Conservation (phyloP, 1,284 basidiomycete genomes). For the Phellinidium pouzarii region DNA sequence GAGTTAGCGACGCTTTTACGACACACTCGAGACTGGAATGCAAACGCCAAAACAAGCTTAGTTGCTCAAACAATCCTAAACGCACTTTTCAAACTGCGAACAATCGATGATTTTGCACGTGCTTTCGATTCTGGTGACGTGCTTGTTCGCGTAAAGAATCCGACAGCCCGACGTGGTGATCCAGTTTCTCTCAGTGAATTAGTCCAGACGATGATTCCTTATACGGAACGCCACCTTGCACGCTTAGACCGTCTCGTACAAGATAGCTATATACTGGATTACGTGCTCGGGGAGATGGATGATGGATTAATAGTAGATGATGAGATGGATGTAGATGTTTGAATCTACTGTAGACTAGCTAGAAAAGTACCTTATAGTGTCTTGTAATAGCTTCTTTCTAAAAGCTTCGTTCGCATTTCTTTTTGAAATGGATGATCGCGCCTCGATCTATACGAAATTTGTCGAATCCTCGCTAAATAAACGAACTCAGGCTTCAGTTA, state of each 20-base stretch:
- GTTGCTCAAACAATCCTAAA: conserved; percentile 85
- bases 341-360: background rate
- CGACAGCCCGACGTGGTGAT: conserved; percentile 25
- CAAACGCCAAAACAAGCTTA: conserved; percentile 77
- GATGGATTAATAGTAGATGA: conserved; percentile 54
- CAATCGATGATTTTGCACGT: conserved; percentile 66
- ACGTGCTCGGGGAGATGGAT: conserved; percentile 90
- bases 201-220: conserved; percentile 83
- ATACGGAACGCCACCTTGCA: conserved; percentile 87
- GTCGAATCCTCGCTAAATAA: too few relatives aligned
- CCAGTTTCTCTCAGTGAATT: conserved; percentile 61
- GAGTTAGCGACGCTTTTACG: conserved; percentile 80
- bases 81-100: conserved; percentile 71
- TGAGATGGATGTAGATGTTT: conserved; percentile 8
- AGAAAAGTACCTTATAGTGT: conserved; percentile 4
- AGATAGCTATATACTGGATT: conserved; percentile 93
- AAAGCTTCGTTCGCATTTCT: background rate
- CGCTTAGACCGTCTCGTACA: conserved; percentile 84
- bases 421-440: background rate
- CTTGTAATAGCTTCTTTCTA: background rate
- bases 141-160: conserved; percentile 27
- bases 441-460: too few relatives aligned
- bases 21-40: conserved; percentile 92
- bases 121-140: conserved; percentile 46
- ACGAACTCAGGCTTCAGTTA: too few relatives aligned